Conservation (phyloP, 2,329 filamentous ascomycete genomes). For the Mollisia scopiformis region DNA sequence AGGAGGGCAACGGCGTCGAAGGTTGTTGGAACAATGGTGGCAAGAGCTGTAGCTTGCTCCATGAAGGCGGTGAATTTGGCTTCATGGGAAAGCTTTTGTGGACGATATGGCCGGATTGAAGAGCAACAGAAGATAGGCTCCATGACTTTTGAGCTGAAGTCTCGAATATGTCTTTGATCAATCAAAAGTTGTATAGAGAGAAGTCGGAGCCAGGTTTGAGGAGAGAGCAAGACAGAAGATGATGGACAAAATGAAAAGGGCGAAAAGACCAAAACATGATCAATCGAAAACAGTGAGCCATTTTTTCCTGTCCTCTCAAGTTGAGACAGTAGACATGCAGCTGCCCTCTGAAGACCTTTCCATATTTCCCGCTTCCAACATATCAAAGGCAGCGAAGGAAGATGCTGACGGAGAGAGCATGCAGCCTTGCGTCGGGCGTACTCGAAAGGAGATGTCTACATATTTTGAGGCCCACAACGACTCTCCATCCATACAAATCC, state of each 20-base stretch:
- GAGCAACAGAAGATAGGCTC: conserved; percentile 3
- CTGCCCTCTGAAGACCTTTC: neutral
- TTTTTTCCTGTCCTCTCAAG: neutral
- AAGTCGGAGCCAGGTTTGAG: too few species aligned
- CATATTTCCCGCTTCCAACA: neutral
- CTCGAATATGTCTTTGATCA: too few species aligned
- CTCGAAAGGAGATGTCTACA: neutral
- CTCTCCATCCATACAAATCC: neutral
- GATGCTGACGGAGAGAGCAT: neutral
- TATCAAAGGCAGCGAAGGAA: neutral
- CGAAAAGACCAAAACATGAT: neutral
- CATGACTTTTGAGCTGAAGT: too few species aligned
- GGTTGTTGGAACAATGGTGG: neutral
- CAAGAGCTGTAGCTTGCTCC: neutral
- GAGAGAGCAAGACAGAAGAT: too few species aligned
- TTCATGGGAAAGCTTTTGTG: neutral
- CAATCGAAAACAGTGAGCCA: neutral
- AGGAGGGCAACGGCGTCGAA: neutral
- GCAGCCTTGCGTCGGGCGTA: neutral
- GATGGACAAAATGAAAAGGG: neutral
- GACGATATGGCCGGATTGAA: neutral
- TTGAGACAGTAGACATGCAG: neutral
- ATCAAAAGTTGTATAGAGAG: too few species aligned
- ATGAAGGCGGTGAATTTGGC: conserved; percentile 1
- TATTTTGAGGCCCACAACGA: neutral